phyloP scores from a whole-genome alignment of 441 rosid species.

The Manihot esculenta region DNA sequence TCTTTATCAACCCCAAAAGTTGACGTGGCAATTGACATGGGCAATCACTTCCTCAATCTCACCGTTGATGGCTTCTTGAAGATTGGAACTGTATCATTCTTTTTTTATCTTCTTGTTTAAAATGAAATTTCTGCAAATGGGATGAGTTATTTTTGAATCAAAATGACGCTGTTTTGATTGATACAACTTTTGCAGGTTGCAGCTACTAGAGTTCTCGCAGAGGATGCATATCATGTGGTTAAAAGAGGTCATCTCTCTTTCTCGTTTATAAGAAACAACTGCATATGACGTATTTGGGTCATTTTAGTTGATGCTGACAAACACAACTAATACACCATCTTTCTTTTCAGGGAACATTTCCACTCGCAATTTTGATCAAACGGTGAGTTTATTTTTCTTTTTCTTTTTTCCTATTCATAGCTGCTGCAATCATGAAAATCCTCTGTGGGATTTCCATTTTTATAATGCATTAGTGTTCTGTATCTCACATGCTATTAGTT shows the following conservation, averaged over 20 bases:
- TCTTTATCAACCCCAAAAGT: constrained; percentile 55
- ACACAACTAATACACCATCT: not conserved
- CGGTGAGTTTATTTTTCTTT: too few relatives aligned
- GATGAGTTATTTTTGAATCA: not conserved
- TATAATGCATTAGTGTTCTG: not conserved
- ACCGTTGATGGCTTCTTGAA: constrained; percentile 76
- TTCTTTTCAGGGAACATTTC: constrained; percentile 59
- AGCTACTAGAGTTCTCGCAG: constrained; percentile 53
- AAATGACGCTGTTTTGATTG: not conserved
- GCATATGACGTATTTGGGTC: not conserved
- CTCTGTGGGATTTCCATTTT: not conserved
- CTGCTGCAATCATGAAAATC: not conserved
- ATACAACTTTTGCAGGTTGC: constrained; percentile 53
- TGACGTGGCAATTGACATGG: constrained; percentile 60
- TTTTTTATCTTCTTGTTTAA: not conserved
- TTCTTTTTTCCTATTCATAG: not conserved
- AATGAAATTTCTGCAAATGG: not conserved
- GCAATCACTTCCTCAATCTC: constrained; percentile 65
- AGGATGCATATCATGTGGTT: constrained; percentile 55
- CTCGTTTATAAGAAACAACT: not conserved
- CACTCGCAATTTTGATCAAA: constrained; percentile 38
- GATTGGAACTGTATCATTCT: constrained; percentile 52
- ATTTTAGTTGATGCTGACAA: not conserved
- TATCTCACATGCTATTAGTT: not conserved
- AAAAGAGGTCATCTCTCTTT: constrained; percentile 44